These are phyloP conservation scores for Afroboletus lepidellus DNA, from an alignment of 1,284 basidiomycete genomes.

Conservation along the genomic window DNA sequence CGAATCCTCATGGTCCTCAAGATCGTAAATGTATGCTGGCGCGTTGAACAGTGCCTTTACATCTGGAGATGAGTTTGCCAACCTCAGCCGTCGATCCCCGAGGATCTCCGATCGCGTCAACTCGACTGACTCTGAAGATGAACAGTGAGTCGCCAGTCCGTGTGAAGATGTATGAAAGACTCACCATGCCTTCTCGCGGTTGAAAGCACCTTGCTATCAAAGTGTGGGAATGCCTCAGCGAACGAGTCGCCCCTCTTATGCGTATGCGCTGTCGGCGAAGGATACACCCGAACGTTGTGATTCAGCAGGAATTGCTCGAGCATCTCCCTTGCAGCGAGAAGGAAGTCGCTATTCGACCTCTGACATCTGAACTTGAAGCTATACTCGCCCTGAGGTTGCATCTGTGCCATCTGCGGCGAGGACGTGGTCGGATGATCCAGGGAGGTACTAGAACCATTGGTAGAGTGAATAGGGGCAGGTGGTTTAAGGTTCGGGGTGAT, in stretches of 20 bases:
- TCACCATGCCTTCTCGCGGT: conserved; percentile 69
- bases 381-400: conserved; percentile 67
- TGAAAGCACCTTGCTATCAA: conserved; percentile 91
- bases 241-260: conserved; percentile 90
- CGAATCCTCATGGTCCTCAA: conserved; percentile 67
- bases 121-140: conserved; percentile 65
- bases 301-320: conserved; percentile 89
- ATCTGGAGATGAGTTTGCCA: conserved; percentile 88
- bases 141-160: conserved; percentile 14
- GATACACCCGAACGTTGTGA: conserved; percentile 79
- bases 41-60: conserved; percentile 94
- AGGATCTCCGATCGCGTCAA: conserved; percentile 68
- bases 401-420: conserved; percentile 28
- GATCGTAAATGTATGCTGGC: conserved; percentile 71
- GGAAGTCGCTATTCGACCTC: conserved; percentile 89
- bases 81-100: conserved; percentile 73
- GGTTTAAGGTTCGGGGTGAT: conserved; percentile 76
- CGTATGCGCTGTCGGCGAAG: conserved; percentile 67
- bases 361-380: conserved; percentile 96
- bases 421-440: conserved; percentile 28
- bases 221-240: conserved; percentile 94
- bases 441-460: conserved; percentile 32
- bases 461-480: conserved; percentile 33
- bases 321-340: conserved; percentile 86
- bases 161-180: conserved; percentile 21